These are phyloP conservation scores for Heliamphora exappendiculata DNA, from an alignment of 148 eudicot species.

Conservation along the genomic window DNA sequence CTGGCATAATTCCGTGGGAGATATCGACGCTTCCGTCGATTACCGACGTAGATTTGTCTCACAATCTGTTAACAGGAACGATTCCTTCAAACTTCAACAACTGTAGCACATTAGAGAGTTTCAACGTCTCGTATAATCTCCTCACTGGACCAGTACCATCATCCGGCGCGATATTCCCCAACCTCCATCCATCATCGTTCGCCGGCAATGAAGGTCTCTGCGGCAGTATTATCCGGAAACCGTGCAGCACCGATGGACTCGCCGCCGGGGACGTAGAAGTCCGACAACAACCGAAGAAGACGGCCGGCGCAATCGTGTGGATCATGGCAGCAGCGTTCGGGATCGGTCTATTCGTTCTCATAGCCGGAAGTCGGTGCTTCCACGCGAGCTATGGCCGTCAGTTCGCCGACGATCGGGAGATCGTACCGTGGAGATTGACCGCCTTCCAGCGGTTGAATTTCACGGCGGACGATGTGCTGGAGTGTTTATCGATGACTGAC, in stretches of 20 bases:
- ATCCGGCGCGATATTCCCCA: slow-evolving; percentile 49
- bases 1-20: slow-evolving; percentile 96
- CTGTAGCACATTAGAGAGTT: slow-evolving; percentile 64
- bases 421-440: slow-evolving; percentile 75
- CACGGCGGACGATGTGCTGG: slow-evolving; percentile 77
- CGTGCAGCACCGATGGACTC: slow-evolving; percentile 31
- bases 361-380: slow-evolving; percentile 68
- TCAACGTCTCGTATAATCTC: slow-evolving; percentile 75
- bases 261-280: slow-evolving; percentile 23
- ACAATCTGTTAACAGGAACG: slow-evolving; percentile 54
- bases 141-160: slow-evolving; percentile 68
- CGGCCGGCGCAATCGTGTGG: slow-evolving; percentile 65
- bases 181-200: slow-evolving; percentile 80
- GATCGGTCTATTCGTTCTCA: slow-evolving; percentile 54
- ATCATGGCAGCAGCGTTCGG: slow-evolving; percentile 76
- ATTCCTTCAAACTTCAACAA: slow-evolving; percentile 69
- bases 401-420: slow-evolving; percentile 24
- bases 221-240: slow-evolving; percentile 46
- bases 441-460: slow-evolving; percentile 88
- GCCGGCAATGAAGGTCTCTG: slow-evolving; percentile 78
- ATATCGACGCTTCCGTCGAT: slow-evolving; percentile 77
- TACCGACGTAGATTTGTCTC: slow-evolving; percentile 64
- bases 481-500: slow-evolving; percentile 59
- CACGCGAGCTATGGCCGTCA: slow-evolving; percentile 29
- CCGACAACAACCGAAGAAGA: slow-evolving; percentile 33